A percentile compares a stretch with the other conserved stretches of the same genome.
Evolutionary conservation across 331 rosid species (phyloP).

Genomic region (Stylosanthes scabra): DNA sequence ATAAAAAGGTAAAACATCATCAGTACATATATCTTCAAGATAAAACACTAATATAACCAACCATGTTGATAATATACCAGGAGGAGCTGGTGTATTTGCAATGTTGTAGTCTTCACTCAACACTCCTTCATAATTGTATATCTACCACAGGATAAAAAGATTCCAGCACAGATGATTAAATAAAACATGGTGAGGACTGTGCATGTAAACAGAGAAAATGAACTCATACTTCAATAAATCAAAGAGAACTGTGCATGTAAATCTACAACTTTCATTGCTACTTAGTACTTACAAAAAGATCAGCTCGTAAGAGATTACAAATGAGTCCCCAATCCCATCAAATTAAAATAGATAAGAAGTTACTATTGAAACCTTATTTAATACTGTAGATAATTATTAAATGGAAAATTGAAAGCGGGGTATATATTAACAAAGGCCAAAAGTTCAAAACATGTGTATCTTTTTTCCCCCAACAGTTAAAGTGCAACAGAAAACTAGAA

Average conservation of each 20-base stretch:
- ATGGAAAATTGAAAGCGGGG: conserved; percentile 12
- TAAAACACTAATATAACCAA: conserved; percentile 24
- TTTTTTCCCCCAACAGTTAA: conserved; percentile 3
- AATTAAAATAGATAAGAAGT: background rate
- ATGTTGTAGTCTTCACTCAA: conserved; percentile 90
- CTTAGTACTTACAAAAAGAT: conserved; percentile 12
- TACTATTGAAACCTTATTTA: conserved; percentile 9
- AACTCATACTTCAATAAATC: conserved; percentile 19
- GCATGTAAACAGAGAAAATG: conserved; percentile 6
- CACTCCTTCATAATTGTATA: conserved; percentile 83
- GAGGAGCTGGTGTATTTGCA: conserved; percentile 95
- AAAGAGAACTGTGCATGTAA: conserved; percentile 12
- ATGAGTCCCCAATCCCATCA: background rate
- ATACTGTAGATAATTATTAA: conserved; percentile 7
- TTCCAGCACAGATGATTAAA: conserved; percentile 32
- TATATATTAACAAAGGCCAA: conserved; percentile 12
- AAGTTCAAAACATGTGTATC: background rate
- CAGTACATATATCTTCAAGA: conserved; percentile 29
- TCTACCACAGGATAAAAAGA: conserved; percentile 53
- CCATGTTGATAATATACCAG: conserved; percentile 56
- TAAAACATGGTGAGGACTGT: conserved; percentile 27
- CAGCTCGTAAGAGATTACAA: conserved; percentile 1
- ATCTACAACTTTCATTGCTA: conserved; percentile 6
- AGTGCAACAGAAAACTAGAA: conserved; percentile 14
- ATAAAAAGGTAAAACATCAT: conserved; percentile 29